These are phyloP conservation scores for Aeminium ludgeri DNA, from an alignment of 495 filamentous ascomycete genomes.

Conservation along the genomic window DNA sequence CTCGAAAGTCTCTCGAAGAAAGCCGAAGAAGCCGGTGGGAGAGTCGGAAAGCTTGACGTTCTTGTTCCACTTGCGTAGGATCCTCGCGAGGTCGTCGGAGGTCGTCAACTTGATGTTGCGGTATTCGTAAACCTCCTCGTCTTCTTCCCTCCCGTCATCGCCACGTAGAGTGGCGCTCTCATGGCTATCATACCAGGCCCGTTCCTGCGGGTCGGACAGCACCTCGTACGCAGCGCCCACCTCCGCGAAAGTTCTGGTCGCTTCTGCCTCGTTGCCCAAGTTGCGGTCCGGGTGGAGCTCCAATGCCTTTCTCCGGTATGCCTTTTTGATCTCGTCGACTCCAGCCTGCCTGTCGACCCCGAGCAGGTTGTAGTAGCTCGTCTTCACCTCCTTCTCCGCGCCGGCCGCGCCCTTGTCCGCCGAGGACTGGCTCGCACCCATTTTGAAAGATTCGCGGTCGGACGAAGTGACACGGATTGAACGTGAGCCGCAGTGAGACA, in stretches of 20 bases:
- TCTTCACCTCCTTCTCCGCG: slow-evolving; percentile 33
- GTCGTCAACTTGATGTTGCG: slow-evolving; percentile 55
- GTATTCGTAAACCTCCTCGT: slow-evolving; percentile 29
- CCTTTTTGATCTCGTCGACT: slow-evolving; percentile 90
- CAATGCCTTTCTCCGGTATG: slow-evolving; percentile 77
- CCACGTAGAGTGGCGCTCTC: slow-evolving; percentile 63
- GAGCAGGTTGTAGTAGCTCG: slow-evolving; percentile 85
- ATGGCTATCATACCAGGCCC: slow-evolving; percentile 95
- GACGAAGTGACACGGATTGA: slow-evolving; percentile 17
- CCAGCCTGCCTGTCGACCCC: slow-evolving; percentile 51
- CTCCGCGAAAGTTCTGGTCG: slow-evolving; percentile 75
- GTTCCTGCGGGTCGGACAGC: slow-evolving; percentile 85
- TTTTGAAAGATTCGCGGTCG: slow-evolving; percentile 22
- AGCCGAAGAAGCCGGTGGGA: slow-evolving; percentile 64
- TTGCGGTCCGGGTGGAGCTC: slow-evolving; percentile 94
- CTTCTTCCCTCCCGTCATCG: slow-evolving; percentile 29
- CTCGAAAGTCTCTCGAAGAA: slow-evolving; percentile 55
- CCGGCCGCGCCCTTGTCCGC: slow-evolving; percentile 12
- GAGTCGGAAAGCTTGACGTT: slow-evolving; percentile 63
- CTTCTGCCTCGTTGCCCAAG: slow-evolving; percentile 63
- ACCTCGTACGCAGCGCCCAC: slow-evolving; percentile 88
- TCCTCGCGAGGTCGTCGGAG: slow-evolving; percentile 51
- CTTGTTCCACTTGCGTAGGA: slow-evolving; percentile 61
- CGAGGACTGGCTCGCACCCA: slow-evolving; percentile 73
- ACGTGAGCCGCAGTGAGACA: too few species aligned